Conservation (phyloP, 208 protist genomes). For the Leishmania amazonensis region DNA sequence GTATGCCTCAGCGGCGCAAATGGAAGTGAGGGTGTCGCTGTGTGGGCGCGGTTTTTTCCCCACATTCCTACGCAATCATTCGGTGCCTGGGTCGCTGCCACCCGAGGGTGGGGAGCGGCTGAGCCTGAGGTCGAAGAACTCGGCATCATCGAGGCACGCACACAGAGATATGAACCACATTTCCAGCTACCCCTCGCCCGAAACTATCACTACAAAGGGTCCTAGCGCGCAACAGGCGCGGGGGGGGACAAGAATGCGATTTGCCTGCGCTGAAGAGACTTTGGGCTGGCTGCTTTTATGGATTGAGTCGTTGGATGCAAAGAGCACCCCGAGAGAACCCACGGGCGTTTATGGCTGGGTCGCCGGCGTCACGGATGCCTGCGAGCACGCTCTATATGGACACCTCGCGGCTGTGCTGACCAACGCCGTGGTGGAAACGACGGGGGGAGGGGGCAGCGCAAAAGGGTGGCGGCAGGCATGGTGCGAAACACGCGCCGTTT, state of each 20-base stretch:
- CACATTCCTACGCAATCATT: neutral
- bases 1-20: neutral
- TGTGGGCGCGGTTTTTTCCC: neutral
- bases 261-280: neutral
- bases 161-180: too few relatives aligned
- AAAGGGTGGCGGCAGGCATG: neutral
- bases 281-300: neutral
- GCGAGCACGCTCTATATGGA: neutral
- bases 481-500: neutral
- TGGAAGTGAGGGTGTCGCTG: neutral
- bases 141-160: too few relatives aligned
- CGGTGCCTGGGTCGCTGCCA: neutral
- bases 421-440: neutral
- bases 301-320: neutral
- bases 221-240: too few relatives aligned
- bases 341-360: neutral
- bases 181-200: too few relatives aligned
- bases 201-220: too few relatives aligned
- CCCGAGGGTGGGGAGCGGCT: neutral
- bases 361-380: neutral
- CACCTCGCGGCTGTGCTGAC: neutral
- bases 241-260: neutral
- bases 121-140: too few relatives aligned
- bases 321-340: neutral
- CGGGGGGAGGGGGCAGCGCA: too few relatives aligned